phyloP scores from a whole-genome alignment of 169 alveolate species.

The Besnoitia besnoiti region DNA sequence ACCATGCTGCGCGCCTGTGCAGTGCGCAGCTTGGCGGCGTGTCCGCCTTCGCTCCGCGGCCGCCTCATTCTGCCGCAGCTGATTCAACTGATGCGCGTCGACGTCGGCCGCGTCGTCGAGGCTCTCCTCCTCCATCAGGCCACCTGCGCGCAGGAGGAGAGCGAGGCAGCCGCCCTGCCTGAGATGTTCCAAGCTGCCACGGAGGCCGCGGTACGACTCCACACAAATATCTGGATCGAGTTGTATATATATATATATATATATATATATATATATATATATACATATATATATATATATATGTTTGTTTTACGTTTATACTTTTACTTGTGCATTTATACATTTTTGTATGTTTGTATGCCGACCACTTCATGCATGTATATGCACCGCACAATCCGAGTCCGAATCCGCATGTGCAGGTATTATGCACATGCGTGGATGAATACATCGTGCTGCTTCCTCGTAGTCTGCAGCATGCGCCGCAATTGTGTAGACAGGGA shows the following conservation, averaged over 20 bases:
- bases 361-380: too few species aligned
- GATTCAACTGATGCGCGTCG: conserved; percentile 28
- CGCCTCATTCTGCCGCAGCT: conserved; percentile 21
- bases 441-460: too few species aligned
- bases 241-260: background rate
- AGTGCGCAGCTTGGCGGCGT: background rate
- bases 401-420: too few species aligned
- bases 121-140: conserved; percentile 4
- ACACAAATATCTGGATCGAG: background rate
- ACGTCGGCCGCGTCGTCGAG: conserved; percentile 13
- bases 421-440: too few species aligned
- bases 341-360: too few species aligned
- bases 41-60: background rate
- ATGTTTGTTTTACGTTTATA: too few species aligned
- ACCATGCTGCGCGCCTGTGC: background rate
- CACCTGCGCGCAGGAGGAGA: background rate
- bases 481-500: too few species aligned
- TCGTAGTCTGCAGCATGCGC: too few species aligned
- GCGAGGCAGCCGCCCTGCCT: background rate
- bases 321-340: too few species aligned
- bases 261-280: too few species aligned
- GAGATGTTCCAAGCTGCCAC: background rate
- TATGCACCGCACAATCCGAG: too few species aligned
- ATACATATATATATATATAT: too few species aligned
- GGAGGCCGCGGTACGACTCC: background rate